Base-by-base conservation (phyloP, 2,329 filamentous ascomycete species). In the Mycocentrospora acerina region DNA sequence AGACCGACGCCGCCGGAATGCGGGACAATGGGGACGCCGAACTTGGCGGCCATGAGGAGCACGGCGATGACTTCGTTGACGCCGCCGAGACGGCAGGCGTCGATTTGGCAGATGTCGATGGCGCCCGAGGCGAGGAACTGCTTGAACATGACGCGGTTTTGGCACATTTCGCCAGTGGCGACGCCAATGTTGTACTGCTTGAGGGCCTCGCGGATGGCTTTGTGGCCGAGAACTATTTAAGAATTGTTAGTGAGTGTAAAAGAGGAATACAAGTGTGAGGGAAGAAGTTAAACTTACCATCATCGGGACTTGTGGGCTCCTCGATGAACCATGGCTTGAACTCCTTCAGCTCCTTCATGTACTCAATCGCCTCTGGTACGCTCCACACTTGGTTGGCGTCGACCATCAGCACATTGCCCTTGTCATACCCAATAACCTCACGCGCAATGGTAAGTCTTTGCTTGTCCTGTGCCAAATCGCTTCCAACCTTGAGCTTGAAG, bases 281-380 rank as follows among this genome's bases (percentile, higher is more conserved):
- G 13, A 18, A 9, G 2, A 17, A 26, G 12, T 10, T 9, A 18
- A 34, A 49, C 60, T 5, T 57, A 64, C 62, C 60, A 65, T 95
- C 90, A 61, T 95, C 90, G 10, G 90, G 90, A 15, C 83, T 88
- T 11, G 90, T 95, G 2, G 90, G 90, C 76, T 95, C 90, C 72
- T 95, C 90, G 62, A 95, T 95, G 72, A 95, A 95, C 86, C 88
- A 93, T 7, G 86, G 86, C 75, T 86, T 86, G 74, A 90, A 95
- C 56, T 90, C 83, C 40, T 80, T 80, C 31, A 95, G 81, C 60
- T 88, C 70, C 60, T 83, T 79, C 88, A 95, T 94, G 74, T 91
- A 89, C 46, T 79, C 80, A 55, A 95, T 89, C 7, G 90, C 89
- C 71, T 95, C 88, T 1, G 88, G 88, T 24, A 95, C 89, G 34